phyloP scores from a whole-genome alignment of 1,139 yeast genomes.

The Entelexis paramagnoliae region DNA sequence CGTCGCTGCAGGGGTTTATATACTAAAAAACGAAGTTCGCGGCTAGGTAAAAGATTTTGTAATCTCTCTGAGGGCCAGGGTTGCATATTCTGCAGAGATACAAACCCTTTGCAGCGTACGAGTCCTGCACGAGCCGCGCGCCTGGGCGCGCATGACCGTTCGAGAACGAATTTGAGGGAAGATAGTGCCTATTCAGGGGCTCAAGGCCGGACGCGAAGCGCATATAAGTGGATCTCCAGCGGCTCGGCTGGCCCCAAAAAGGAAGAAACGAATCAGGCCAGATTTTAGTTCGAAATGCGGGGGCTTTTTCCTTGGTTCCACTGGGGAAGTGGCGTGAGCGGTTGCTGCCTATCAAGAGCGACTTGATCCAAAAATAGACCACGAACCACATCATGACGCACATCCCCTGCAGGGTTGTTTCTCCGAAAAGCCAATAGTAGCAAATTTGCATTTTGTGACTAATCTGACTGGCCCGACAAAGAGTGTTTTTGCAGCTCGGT shows the following conservation, averaged over 20 bases:
- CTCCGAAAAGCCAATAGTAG: background rate
- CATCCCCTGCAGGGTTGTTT: background rate
- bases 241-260: too few species aligned
- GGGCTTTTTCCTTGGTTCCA: too few species aligned
- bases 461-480: background rate
- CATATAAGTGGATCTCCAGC: too few species aligned
- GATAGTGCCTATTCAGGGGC: background rate
- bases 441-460: background rate
- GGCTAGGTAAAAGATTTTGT: constrained; percentile 5
- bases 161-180: too few species aligned
- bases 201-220: too few species aligned
- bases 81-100: background rate
- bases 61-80: background rate
- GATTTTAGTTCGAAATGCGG: too few species aligned
- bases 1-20: background rate
- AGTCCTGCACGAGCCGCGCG: background rate
- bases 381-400: background rate
- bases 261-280: too few species aligned
- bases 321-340: background rate
- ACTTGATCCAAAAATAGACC: background rate
- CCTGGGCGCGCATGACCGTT: background rate
- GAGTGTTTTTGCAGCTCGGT: background rate
- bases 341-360: background rate
- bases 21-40: background rate
- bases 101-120: background rate